phyloP scores from a whole-genome alignment of 768 basidiomycete species.

The Botryobasidium botryosum region DNA sequence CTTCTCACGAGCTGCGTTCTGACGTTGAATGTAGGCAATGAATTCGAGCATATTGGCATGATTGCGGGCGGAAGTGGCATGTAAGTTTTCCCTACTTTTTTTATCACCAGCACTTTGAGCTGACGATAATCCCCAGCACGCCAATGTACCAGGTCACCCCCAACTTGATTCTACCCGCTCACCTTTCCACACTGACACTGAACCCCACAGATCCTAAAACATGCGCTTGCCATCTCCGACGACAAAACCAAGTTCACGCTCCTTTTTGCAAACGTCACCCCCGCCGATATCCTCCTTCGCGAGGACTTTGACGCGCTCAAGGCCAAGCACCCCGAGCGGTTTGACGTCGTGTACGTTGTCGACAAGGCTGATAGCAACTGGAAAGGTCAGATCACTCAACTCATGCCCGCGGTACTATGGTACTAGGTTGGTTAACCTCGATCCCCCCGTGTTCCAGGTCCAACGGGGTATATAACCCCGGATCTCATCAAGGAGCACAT shows the following conservation, averaged over 20 bases:
- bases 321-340: constrained; percentile 43
- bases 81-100: constrained; percentile 25
- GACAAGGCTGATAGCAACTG: constrained; percentile 60
- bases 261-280: constrained; percentile 79
- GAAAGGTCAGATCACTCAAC: constrained; percentile 24
- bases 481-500: constrained; percentile 63
- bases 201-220: constrained; percentile 32
- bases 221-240: constrained; percentile 45
- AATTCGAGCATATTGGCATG: constrained; percentile 71
- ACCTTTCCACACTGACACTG: no score
- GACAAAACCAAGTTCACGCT: constrained; percentile 95
- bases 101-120: not conserved
- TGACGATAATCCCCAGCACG: constrained; percentile 30
- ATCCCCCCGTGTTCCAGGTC: constrained; percentile 35
- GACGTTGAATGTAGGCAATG: constrained; percentile 34
- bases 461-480: constrained; percentile 54
- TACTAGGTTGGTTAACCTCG: not conserved
- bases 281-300: constrained; percentile 77
- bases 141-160: constrained; percentile 50
- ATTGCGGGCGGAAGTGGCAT: constrained; percentile 94
- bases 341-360: constrained; percentile 74
- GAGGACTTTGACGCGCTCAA: constrained; percentile 56
- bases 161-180: not conserved
- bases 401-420: constrained; percentile 4
- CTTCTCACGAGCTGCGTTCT: not conserved